Percentiles rank a stretch among this genome's conserved stretches.
Evolutionary conservation across 371 early-diverging fungal species (phyloP).

Genomic region (Dinochytrium kinnereticum): DNA sequence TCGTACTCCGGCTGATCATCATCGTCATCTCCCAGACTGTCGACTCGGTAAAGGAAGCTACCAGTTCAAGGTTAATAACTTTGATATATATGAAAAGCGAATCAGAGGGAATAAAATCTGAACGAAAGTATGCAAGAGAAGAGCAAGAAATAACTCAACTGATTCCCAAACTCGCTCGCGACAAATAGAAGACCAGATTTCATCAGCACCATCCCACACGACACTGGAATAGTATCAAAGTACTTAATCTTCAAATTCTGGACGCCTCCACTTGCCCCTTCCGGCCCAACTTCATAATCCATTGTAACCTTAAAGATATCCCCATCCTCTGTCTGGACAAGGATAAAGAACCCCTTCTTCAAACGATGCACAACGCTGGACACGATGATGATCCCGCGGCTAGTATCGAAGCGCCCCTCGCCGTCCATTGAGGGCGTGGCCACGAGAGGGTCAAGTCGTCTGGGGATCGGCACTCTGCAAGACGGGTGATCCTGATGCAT

Average conservation of each 20-base stretch:
- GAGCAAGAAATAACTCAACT: conserved; percentile 51
- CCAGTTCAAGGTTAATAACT: neutral
- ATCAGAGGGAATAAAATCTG: neutral
- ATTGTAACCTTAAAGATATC: conserved; percentile 94
- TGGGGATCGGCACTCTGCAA: conserved; percentile 82
- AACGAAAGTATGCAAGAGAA: neutral
- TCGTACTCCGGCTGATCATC: conserved; percentile 77
- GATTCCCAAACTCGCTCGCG: conserved; percentile 90
- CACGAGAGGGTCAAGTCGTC: conserved; percentile 71
- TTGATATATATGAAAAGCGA: no score
- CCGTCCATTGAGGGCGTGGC: conserved; percentile 45
- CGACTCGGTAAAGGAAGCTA: conserved; percentile 88
- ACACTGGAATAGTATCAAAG: conserved; percentile 91
- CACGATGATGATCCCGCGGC: conserved; percentile 77
- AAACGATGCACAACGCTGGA: conserved; percentile 87
- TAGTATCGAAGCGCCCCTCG: conserved; percentile 31
- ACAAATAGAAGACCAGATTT: conserved; percentile 94
- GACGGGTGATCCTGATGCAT: conserved; percentile 74
- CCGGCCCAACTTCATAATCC: conserved; percentile 69
- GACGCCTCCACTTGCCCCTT: conserved; percentile 51
- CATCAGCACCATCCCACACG: conserved; percentile 80
- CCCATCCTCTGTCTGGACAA: conserved; percentile 92
- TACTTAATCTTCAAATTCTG: conserved; percentile 74
- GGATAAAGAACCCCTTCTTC: conserved; percentile 86
- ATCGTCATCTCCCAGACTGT: conserved; percentile 89